A percentile compares a stretch with the other conserved stretches of the same genome.
phyloP scores from a whole-genome alignment of 345 rosid species.

The Arabis alpina region DNA sequence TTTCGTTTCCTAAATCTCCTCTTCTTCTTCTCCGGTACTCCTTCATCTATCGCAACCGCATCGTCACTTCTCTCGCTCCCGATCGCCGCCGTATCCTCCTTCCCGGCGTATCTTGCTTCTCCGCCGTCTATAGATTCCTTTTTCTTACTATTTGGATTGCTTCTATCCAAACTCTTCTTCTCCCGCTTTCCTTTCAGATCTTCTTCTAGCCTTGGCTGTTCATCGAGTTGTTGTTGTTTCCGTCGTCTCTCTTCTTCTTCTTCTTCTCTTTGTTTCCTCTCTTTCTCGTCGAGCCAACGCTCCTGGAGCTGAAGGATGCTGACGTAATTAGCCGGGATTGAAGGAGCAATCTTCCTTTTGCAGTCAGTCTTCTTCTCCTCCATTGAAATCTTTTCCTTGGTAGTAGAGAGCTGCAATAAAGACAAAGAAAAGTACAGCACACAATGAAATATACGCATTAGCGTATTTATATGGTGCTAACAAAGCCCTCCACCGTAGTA shows the following conservation, averaged over 20 bases:
- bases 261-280: constrained; percentile 27
- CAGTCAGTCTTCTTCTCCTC: constrained; percentile 11
- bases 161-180: constrained; percentile 1
- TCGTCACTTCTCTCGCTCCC: constrained; percentile 17
- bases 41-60: background rate
- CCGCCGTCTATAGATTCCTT: constrained; percentile 2
- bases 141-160: background rate
- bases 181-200: constrained; percentile 11
- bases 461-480: background rate
- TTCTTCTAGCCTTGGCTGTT: constrained; percentile 7
- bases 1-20: constrained; percentile 7
- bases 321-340: constrained; percentile 34
- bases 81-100: constrained; percentile 10
- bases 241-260: constrained; percentile 29
- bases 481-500: background rate
- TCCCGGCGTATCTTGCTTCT: constrained; percentile 6
- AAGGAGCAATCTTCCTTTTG: constrained; percentile 17
- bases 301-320: constrained; percentile 36
- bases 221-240: constrained; percentile 18
- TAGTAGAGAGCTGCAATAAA: background rate
- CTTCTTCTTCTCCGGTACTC: background rate
- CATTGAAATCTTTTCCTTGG: constrained; percentile 8
- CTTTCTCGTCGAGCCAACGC: constrained; percentile 38
- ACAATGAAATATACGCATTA: background rate
- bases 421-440: background rate